Conservation (phyloP, 805 yeast genomes). For the Spathaspora girioi region DNA sequence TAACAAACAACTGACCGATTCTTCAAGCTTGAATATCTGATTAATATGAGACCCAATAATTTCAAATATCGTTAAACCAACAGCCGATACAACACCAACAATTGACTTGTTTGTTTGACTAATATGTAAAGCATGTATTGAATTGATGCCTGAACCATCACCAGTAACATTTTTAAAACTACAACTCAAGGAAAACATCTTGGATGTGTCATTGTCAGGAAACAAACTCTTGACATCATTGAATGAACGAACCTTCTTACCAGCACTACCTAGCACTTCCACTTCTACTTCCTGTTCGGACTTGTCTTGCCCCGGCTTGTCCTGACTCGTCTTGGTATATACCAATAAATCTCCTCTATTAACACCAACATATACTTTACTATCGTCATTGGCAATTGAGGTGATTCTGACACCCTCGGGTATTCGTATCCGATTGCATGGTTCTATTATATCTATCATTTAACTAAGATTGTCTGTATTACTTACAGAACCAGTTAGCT, state of each 20-base stretch:
- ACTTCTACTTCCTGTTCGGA: constrained; percentile 6
- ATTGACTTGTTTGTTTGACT: not conserved
- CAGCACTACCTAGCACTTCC: constrained; percentile 7
- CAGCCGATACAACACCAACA: constrained; percentile 21
- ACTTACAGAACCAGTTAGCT: not conserved
- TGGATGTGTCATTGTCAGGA: constrained; percentile 16
- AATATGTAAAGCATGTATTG: not conserved
- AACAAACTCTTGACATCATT: constrained; percentile 5
- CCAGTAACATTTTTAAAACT: constrained; percentile 16
- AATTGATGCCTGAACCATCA: constrained; percentile 8
- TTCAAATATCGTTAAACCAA: constrained; percentile 22
- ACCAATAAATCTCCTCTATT: constrained; percentile 33
- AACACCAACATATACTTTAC: constrained; percentile 27
- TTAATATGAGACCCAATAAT: constrained; percentile 32
- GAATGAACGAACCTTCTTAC: not conserved
- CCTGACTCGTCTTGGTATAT: constrained; percentile 9
- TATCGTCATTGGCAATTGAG: constrained; percentile 17
- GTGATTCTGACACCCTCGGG: constrained; percentile 18
- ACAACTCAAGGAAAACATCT: constrained; percentile 15
- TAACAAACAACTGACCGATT: constrained; percentile 15
- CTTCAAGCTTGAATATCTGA: constrained; percentile 26
- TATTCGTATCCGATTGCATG: constrained; percentile 30
- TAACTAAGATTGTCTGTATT: not conserved
- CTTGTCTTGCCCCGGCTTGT: constrained; percentile 12
- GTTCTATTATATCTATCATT: constrained; percentile 32